phyloP scores from a whole-genome alignment of 2,329 filamentous ascomycete species.

The Phoma sp. region DNA sequence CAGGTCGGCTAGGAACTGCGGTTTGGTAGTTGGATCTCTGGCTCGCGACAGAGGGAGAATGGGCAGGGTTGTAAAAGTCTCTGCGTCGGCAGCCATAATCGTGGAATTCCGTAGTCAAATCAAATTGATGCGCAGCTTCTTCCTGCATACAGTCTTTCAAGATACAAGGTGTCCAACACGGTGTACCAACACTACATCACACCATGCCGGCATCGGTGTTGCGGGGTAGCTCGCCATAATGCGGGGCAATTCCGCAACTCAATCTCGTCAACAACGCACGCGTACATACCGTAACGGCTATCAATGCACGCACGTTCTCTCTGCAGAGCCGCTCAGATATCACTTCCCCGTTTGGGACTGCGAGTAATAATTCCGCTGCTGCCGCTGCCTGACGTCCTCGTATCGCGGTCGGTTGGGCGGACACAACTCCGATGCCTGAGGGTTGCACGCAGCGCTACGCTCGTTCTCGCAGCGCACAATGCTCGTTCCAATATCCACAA shows the following conservation, averaged over 20 bases:
- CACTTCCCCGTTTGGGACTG: too few relatives aligned
- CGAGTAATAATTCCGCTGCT: too few relatives aligned
- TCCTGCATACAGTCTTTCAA: too few relatives aligned
- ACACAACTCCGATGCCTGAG: conserved; percentile 7
- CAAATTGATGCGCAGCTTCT: too few relatives aligned
- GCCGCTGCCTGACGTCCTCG: too few relatives aligned
- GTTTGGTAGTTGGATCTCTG: conserved; percentile 71
- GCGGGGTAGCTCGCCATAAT: conserved; percentile 6
- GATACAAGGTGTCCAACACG: not conserved
- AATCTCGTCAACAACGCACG: too few relatives aligned
- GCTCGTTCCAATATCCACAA: too few relatives aligned
- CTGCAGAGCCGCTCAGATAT: not conserved
- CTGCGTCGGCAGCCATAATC: not conserved
- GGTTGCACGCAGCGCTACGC: not conserved
- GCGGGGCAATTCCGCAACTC: conserved; percentile 7
- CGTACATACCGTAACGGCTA: too few relatives aligned
- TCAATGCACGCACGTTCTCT: too few relatives aligned
- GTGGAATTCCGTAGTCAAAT: not conserved
- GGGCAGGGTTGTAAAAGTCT: conserved; percentile 73
- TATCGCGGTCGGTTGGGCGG: too few relatives aligned
- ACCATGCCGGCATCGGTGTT: not conserved
- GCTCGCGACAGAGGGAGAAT: conserved; percentile 78
- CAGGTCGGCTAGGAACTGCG: conserved; percentile 73
- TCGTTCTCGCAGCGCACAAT: not conserved
- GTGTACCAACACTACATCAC: not conserved